Evolutionary conservation across 257 asterid species (phyloP).

Genomic region (Capsicum chinense): DNA sequence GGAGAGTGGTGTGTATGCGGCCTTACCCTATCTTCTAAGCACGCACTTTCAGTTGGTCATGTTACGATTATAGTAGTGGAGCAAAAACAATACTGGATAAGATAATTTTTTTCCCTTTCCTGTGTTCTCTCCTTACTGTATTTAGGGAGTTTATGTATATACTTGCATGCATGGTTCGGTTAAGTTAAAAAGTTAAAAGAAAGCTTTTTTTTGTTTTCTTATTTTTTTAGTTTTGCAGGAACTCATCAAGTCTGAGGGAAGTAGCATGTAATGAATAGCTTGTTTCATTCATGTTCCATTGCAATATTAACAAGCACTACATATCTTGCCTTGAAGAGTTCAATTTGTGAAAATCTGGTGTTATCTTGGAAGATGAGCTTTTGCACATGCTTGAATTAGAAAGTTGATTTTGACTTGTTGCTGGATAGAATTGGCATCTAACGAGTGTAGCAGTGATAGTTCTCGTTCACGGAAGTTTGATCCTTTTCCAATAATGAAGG

Average conservation of each 20-base stretch:
- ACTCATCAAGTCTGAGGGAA: constrained; percentile 24
- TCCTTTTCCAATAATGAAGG: constrained; percentile 63
- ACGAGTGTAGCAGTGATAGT: constrained; percentile 46
- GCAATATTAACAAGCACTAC: constrained; percentile 48
- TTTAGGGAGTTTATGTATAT: neutral
- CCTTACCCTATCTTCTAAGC: too few relatives aligned
- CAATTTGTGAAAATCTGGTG: constrained; percentile 42
- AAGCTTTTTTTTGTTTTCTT: neutral
- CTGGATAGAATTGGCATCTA: constrained; percentile 48
- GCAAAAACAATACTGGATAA: too few relatives aligned
- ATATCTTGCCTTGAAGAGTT: constrained; percentile 44
- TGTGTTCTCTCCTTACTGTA: too few relatives aligned
- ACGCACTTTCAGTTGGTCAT: too few relatives aligned
- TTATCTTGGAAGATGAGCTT: constrained; percentile 46
- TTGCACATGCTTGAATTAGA: constrained; percentile 48
- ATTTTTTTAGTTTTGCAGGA: neutral
- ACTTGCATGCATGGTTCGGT: neutral
- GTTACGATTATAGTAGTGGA: too few relatives aligned
- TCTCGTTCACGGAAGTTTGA: constrained; percentile 45
- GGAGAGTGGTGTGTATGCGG: too few relatives aligned
- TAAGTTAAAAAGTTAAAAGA: neutral
- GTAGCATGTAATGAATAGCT: constrained; percentile 61
- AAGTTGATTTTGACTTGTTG: constrained; percentile 43
- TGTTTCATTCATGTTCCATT: constrained; percentile 60
- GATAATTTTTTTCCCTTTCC: too few relatives aligned